These are phyloP conservation scores for Ocimum tenuiflorum DNA, from an alignment of 257 asterid species.

Conservation along the genomic window DNA sequence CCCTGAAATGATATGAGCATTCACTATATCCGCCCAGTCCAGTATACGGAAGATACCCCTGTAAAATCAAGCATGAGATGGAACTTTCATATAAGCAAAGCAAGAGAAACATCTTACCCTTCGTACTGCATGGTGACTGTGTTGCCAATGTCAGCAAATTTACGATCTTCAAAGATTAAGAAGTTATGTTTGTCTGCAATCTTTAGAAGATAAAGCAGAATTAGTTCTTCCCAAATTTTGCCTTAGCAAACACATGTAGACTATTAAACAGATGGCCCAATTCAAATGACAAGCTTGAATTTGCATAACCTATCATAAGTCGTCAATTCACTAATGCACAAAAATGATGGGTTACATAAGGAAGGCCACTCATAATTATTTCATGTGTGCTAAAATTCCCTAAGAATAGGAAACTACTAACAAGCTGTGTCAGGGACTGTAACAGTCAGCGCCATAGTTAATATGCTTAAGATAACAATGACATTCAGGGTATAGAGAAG, in stretches of 20 bases:
- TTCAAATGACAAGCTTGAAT: too few relatives aligned
- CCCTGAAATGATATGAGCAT: conserved; percentile 95
- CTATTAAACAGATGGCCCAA: too few relatives aligned
- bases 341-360: background rate
- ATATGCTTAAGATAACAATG: conserved; percentile 6
- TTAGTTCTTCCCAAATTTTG: conserved; percentile 8
- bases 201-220: conserved; percentile 37
- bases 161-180: conserved; percentile 87
- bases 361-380: background rate
- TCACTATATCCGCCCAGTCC: conserved; percentile 95
- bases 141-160: conserved; percentile 98
- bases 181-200: conserved; percentile 87
- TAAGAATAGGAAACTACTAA: too few relatives aligned
- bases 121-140: conserved; percentile 97
- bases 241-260: background rate
- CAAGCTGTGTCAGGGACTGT: background rate
- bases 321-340: too few relatives aligned
- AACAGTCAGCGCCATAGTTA: background rate
- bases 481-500: conserved; percentile 16
- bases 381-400: background rate
- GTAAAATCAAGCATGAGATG: conserved; percentile 29
- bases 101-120: conserved; percentile 46
- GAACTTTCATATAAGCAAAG: background rate
- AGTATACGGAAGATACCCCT: conserved; percentile 77
- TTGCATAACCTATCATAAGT: too few relatives aligned